These are phyloP conservation scores for Malassezia restricta DNA, from an alignment of 1,284 basidiomycete genomes.

Conservation along the genomic window DNA sequence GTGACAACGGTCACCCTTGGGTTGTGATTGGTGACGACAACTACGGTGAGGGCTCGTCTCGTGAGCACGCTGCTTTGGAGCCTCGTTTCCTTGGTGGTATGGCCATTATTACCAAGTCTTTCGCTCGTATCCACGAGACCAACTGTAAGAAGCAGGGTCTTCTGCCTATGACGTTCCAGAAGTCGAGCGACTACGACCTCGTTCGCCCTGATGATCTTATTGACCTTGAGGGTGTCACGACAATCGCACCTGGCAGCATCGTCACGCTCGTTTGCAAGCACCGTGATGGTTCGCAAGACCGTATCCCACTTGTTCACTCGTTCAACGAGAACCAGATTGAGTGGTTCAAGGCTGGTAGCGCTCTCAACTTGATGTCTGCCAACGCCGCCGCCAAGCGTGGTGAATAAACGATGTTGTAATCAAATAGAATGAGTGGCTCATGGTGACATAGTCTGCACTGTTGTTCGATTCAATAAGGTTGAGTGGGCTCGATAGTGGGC, in stretches of 20 bases:
- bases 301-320: conserved; percentile 39
- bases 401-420: too few relatives aligned
- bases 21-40: conserved; percentile 70
- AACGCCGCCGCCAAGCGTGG: conserved; percentile 12
- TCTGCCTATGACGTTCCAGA: conserved; percentile 38
- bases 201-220: conserved; percentile 37
- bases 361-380: conserved; percentile 42
- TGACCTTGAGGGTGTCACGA: conserved; percentile 36
- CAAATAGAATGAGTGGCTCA: neutral
- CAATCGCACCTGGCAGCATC: conserved; percentile 38
- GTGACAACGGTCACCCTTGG: conserved; percentile 81
- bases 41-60: conserved; percentile 95
- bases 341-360: conserved; percentile 43
- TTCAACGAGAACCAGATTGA: conserved; percentile 46
- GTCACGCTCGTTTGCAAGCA: conserved; percentile 39
- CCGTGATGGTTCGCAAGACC: conserved; percentile 38
- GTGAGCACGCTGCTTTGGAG: conserved; percentile 95
- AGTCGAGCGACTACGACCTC: conserved; percentile 44
- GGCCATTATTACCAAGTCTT: conserved; percentile 89
- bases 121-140: conserved; percentile 96
- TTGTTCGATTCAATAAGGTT: neutral
- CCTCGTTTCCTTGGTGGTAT: conserved; percentile 90
- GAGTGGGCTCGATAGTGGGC: too few relatives aligned
- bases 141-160: conserved; percentile 61
- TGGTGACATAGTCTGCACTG: neutral